phyloP scores from a whole-genome alignment of 495 filamentous ascomycete genomes.

The Hyaloscypha bicolor region DNA sequence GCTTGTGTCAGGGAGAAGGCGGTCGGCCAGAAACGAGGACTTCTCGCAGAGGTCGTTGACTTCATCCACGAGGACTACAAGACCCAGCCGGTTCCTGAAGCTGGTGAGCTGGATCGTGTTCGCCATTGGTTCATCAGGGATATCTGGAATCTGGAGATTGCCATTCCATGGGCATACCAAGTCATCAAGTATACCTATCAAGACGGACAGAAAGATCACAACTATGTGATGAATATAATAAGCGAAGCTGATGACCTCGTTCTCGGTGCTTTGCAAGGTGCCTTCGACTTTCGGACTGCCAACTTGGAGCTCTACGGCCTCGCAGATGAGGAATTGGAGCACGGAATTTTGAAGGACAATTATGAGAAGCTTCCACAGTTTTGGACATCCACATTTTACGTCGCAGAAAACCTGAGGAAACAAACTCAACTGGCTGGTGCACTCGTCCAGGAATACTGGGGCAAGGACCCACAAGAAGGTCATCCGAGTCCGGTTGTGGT shows the following conservation, averaged over 20 bases:
- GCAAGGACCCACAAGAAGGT: conserved; percentile 11
- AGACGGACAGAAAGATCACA: conserved; percentile 49
- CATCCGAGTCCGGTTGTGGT: conserved; percentile 37
- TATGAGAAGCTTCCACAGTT: conserved; percentile 71
- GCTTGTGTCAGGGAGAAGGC: conserved; percentile 47
- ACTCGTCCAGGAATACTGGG: conserved; percentile 36
- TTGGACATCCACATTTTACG: conserved; percentile 75
- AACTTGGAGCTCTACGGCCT: conserved; percentile 73
- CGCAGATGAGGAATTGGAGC: conserved; percentile 58
- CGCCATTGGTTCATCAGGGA: conserved; percentile 84
- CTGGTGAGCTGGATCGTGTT: conserved; percentile 68
- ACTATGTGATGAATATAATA: conserved; percentile 52
- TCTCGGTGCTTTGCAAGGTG: conserved; percentile 68
- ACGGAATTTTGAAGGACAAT: conserved; percentile 64
- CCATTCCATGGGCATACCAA: conserved; percentile 75
- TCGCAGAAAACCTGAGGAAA: conserved; percentile 55
- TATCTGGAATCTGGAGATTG: conserved; percentile 69
- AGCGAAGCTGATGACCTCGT: conserved; percentile 81
- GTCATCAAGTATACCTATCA: conserved; percentile 68
- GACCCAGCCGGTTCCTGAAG: conserved; percentile 55
- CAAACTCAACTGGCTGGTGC: conserved; percentile 53
- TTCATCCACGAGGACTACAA: conserved; percentile 72
- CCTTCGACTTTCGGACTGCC: conserved; percentile 70
- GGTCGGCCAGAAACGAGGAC: conserved; percentile 52
- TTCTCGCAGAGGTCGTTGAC: conserved; percentile 69